These are phyloP conservation scores for Ogataea siamensis DNA, from an alignment of 805 yeast species.

Conservation along the genomic window DNA sequence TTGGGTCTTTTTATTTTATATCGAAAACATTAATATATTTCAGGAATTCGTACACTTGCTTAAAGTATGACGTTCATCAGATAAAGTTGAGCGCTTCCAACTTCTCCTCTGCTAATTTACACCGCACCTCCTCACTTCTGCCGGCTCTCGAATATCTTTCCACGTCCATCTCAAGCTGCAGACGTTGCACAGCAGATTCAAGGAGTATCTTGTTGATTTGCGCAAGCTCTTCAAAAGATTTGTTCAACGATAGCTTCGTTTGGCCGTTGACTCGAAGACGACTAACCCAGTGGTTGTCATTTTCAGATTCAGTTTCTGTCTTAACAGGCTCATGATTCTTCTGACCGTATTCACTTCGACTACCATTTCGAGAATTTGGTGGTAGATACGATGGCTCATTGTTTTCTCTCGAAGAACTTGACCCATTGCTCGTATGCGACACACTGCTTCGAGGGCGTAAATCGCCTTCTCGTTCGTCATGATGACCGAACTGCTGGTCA, in stretches of 20 bases:
- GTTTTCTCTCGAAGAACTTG: not conserved
- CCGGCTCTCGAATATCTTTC: slow-evolving; percentile 26
- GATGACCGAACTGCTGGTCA: slow-evolving; percentile 5
- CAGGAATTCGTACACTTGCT: no score
- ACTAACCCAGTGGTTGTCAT: slow-evolving; percentile 32
- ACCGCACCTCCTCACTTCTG: slow-evolving; percentile 27
- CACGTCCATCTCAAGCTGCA: slow-evolving; percentile 30
- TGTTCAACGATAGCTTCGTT: slow-evolving; percentile 14
- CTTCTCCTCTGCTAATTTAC: slow-evolving; percentile 40
- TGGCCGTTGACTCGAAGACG: slow-evolving; percentile 27
- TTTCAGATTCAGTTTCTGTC: slow-evolving; percentile 6
- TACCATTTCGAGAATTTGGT: slow-evolving; percentile 1
- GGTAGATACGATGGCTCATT: not conserved
- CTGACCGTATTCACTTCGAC: slow-evolving; percentile 2
- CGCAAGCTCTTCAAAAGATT: slow-evolving; percentile 26
- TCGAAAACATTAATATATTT: no score
- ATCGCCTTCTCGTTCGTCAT: slow-evolving; percentile 1
- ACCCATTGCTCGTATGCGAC: not conserved
- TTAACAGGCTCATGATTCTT: slow-evolving; percentile 1
- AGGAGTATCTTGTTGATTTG: slow-evolving; percentile 21
- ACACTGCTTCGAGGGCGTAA: not conserved
- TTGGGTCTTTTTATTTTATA: not conserved
- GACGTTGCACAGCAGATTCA: slow-evolving; percentile 17
- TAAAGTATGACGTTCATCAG: slow-evolving; percentile 18
- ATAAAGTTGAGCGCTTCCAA: slow-evolving; percentile 47